Evolutionary conservation across 805 yeast species (phyloP).

Genomic region (Kregervanrija pseudodelftensis): DNA sequence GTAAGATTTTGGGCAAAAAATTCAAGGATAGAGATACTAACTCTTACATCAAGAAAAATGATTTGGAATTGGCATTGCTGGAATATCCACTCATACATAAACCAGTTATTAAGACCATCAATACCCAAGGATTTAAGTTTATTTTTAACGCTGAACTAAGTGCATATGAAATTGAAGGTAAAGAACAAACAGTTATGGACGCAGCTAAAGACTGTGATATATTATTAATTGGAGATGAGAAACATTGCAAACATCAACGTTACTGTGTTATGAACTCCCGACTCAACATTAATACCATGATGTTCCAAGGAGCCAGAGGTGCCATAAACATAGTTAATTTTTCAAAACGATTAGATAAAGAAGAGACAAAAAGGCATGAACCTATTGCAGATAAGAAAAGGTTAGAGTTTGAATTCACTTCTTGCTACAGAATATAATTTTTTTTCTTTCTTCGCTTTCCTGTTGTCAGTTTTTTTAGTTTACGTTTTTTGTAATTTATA

Average conservation of each 20-base stretch:
- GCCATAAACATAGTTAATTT: too few relatives aligned
- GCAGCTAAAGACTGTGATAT: constrained; percentile 16
- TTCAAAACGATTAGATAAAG: too few relatives aligned
- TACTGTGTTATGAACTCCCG: too few relatives aligned
- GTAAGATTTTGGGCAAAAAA: not conserved
- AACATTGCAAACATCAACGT: too few relatives aligned
- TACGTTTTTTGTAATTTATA: not conserved
- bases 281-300: too few relatives aligned
- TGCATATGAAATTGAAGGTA: constrained; percentile 10
- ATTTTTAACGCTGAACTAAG: constrained; percentile 11
- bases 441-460: too few relatives aligned
- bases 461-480: not conserved
- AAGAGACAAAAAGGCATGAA: too few relatives aligned
- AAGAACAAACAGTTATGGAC: constrained; percentile 12
- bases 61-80: constrained; percentile 7
- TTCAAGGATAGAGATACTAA: constrained; percentile 12
- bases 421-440: too few relatives aligned
- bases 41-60: constrained; percentile 11
- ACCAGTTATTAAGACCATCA: constrained; percentile 15
- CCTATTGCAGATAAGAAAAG: too few relatives aligned
- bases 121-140: constrained; percentile 8
- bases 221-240: constrained; percentile 10
- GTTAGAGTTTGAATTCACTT: too few relatives aligned
- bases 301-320: too few relatives aligned
- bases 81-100: constrained; percentile 17